Conservation (phyloP, 2,329 filamentous ascomycete species). For the Calonectria naviculata region DNA sequence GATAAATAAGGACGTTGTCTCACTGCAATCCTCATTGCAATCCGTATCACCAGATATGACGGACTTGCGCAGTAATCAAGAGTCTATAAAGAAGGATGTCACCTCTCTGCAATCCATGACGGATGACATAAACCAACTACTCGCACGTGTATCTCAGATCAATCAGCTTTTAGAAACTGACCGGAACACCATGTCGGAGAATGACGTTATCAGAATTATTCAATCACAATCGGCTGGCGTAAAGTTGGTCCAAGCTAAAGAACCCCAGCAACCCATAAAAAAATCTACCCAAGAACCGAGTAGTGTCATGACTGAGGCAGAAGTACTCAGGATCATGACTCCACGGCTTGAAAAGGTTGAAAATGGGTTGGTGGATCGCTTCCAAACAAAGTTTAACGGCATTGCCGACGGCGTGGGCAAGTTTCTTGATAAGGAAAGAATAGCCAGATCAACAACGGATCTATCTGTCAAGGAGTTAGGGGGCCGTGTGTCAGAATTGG, state of each 20-base stretch:
- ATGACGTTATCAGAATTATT: background rate
- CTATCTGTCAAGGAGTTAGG: slow-evolving; percentile 15
- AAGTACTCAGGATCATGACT: slow-evolving; percentile 19
- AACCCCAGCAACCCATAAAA: background rate
- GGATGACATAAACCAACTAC: background rate
- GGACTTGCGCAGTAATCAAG: too few species aligned
- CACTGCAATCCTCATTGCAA: background rate
- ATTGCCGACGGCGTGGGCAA: slow-evolving; percentile 28
- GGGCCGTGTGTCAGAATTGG: slow-evolving; percentile 1
- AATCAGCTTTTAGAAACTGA: background rate
- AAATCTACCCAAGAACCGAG: background rate
- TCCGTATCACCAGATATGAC: background rate
- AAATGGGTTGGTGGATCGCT: slow-evolving; percentile 9
- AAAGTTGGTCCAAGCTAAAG: background rate
- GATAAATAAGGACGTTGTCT: background rate
- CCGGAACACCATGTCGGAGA: background rate
- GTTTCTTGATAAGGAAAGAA: slow-evolving; percentile 35
- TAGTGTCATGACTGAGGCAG: slow-evolving; percentile 12
- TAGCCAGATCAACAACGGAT: slow-evolving; percentile 20
- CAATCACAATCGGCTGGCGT: background rate
- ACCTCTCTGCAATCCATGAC: background rate
- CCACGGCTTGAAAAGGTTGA: slow-evolving; percentile 20
- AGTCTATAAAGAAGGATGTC: background rate
- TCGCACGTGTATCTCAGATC: background rate
- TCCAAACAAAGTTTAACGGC: background rate